Percentiles rank a stretch among this genome's conserved stretches.
Evolutionary conservation across 768 basidiomycete species (phyloP).

Genomic region (Boletus pseudo-olivaceus): DNA sequence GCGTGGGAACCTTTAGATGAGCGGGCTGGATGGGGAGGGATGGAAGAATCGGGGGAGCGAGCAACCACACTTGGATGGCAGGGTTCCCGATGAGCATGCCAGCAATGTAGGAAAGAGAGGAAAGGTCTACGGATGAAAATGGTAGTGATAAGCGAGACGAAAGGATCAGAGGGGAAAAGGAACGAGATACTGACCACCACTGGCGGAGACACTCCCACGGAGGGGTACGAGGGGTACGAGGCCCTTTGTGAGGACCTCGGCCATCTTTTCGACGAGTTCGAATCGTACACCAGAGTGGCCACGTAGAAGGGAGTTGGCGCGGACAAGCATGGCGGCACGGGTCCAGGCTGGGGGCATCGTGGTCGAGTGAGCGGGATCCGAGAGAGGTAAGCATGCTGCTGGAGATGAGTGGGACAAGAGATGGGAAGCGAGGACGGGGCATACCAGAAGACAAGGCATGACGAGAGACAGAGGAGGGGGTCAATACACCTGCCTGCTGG

Average conservation of each 20-base stretch:
- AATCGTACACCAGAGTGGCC: constrained; percentile 85
- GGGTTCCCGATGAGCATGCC: constrained; percentile 78
- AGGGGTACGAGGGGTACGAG: constrained; percentile 80
- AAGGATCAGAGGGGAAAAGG: not conserved
- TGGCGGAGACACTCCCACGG: constrained; percentile 79
- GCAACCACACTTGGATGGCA: constrained; percentile 66
- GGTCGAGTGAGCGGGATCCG: constrained; percentile 61
- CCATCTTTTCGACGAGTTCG: constrained; percentile 78
- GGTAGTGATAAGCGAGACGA: constrained; percentile 7
- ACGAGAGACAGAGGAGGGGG: constrained; percentile 47
- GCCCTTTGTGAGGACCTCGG: constrained; percentile 62
- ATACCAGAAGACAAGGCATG: constrained; percentile 1
- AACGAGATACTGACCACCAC: constrained; percentile 54
- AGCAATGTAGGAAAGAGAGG: constrained; percentile 80
- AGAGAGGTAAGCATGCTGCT: constrained; percentile 51
- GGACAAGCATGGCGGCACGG: constrained; percentile 80
- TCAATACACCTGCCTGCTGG: constrained; percentile 66
- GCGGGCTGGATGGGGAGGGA: constrained; percentile 1
- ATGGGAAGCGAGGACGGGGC: not conserved
- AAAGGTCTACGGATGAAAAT: constrained; percentile 47
- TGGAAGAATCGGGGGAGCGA: constrained; percentile 23
- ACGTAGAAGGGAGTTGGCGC: constrained; percentile 85
- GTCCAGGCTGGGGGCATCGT: constrained; percentile 89
- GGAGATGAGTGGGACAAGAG: not conserved
- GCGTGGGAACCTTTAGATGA: constrained; percentile 15